These are phyloP conservation scores for Cucumis variabilis DNA, from an alignment of 331 rosid genomes.

Conservation along the genomic window DNA sequence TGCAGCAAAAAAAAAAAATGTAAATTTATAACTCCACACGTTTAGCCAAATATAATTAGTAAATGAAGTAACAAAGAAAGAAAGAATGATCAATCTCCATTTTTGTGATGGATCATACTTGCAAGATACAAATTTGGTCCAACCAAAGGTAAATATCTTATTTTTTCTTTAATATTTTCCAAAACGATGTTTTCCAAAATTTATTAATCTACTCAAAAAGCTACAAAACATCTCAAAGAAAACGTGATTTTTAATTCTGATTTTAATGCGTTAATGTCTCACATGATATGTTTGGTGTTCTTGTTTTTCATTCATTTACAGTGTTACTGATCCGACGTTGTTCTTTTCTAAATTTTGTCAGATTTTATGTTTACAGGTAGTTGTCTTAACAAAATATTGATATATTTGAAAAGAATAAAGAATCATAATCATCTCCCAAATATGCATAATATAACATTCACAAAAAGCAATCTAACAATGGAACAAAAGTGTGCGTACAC, in stretches of 20 bases:
- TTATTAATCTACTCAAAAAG: too few species aligned
- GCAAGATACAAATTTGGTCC: background rate
- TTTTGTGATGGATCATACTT: background rate
- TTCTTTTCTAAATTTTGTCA: too few species aligned
- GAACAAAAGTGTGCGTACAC: background rate
- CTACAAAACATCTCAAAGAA: too few species aligned
- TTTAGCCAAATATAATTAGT: background rate
- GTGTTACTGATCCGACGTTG: too few species aligned
- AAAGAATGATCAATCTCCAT: background rate
- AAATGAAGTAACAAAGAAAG: background rate
- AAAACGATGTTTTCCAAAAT: background rate
- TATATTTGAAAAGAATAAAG: too few species aligned
- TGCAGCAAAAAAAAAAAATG: background rate
- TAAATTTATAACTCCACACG: background rate
- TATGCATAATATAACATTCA: background rate
- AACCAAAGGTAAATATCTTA: background rate
- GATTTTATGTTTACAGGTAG: too few species aligned
- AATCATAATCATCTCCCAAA: background rate
- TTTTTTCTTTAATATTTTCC: background rate
- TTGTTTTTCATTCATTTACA: too few species aligned
- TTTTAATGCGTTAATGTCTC: too few species aligned
- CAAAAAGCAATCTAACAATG: background rate
- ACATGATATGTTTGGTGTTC: too few species aligned
- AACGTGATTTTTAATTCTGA: too few species aligned
- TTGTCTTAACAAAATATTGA: too few species aligned